Base-by-base conservation (phyloP, 2,329 filamentous ascomycete species). In the Cladosporium austrohemisphaericum region DNA sequence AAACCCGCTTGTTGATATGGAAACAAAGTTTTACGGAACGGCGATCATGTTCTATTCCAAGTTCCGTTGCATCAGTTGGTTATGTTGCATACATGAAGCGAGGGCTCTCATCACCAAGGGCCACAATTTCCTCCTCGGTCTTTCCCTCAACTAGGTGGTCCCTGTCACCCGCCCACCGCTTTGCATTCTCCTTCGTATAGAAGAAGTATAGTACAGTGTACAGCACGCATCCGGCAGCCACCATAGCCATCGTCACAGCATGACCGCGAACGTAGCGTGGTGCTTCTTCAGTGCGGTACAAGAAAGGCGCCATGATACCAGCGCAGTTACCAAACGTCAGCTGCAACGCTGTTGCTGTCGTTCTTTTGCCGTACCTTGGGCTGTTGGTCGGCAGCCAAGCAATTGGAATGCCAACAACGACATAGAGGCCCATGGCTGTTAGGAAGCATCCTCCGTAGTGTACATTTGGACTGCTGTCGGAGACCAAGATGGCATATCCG, bases 371-470 rank as follows among this genome's bases (percentile, higher is more conserved):
- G 56, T 89, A 91, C 6, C 86, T 75, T 1, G 87, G 86, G 13
- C 78, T 76, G 52, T 89, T 90, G 14, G 78, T 82, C 0, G 84
- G 78, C 11, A 60, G 51, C 79, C 78, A 81, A 3, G 77, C 76
- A 7, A 81, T 65, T 4, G 76, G 76, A 16, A 81, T 60, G 1
- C 77, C 77, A 10, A 80, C 76, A 6, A 69, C 68, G 11, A 80
- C 74, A 57, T 91, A 92, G 2, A 92, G 64, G 0, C 86, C 87
- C 52, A 81, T 76, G 0, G 86, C 86, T 0, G 90, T 79, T n/a
- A 92, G 69, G 64, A 90, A 85, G 53, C 85, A 89, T 2, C 81
- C 86, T 55, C 87, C 85, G 60, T 89, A 91, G 56, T 85, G 84
- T 5, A 82, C 85, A 0, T 79, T 81, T 0, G 78, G 72, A 1